Conservation (phyloP, 1,139 yeast species). For the Pichia sp. region DNA sequence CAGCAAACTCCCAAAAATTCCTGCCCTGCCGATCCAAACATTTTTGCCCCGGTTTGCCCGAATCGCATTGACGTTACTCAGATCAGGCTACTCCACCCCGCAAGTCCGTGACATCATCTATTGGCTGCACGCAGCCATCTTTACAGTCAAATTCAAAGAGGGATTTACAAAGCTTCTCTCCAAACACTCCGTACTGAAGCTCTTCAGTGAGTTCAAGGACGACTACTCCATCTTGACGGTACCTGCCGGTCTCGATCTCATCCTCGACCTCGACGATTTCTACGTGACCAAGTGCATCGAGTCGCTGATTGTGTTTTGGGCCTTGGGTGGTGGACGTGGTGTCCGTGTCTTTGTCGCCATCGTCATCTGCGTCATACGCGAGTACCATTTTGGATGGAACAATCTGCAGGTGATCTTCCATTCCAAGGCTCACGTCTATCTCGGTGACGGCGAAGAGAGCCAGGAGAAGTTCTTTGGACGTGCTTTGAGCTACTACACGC, state of each 20-base stretch:
- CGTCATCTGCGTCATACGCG: slow-evolving; percentile 36
- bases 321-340: slow-evolving; percentile 26
- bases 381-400: slow-evolving; percentile 49
- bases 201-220: slow-evolving; percentile 27
- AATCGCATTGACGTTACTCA: slow-evolving; percentile 7
- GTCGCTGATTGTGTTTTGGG: slow-evolving; percentile 25
- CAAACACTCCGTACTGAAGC: slow-evolving; percentile 21
- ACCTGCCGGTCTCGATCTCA: slow-evolving; percentile 23
- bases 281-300: slow-evolving; percentile 25
- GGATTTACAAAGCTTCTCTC: slow-evolving; percentile 30
- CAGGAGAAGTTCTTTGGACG: slow-evolving; percentile 34
- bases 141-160: slow-evolving; percentile 27
- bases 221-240: slow-evolving; percentile 32
- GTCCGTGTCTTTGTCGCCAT: slow-evolving; percentile 38
- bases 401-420: slow-evolving; percentile 32
- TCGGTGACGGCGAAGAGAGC: slow-evolving; percentile 22
- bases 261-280: slow-evolving; percentile 21
- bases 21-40: slow-evolving; percentile 12
- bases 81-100: slow-evolving; percentile 5
- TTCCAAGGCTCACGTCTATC: slow-evolving; percentile 19
- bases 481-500: slow-evolving; percentile 29
- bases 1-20: slow-evolving; percentile 8
- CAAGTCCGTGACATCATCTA: slow-evolving; percentile 23
- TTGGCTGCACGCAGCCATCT: slow-evolving; percentile 28
- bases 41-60: slow-evolving; percentile 5